A percentile compares a stretch with the other conserved stretches of the same genome.
Conservation (phyloP, 345 rosid species). For the Psidium guajava region DNA sequence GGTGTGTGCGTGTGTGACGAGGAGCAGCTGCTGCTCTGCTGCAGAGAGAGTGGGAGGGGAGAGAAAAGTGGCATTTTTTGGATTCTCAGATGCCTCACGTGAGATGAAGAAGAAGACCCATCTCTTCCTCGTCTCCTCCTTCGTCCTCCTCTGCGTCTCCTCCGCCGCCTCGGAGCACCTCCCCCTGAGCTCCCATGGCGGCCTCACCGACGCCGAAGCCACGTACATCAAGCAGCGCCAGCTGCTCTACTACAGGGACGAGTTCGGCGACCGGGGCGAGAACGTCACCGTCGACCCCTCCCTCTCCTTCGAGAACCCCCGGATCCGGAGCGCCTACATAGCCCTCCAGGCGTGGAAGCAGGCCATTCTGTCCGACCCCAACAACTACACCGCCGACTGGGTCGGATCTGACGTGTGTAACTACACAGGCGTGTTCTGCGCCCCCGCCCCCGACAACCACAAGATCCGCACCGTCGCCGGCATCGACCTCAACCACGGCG, state of each 20-base stretch:
- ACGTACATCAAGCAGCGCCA: conserved; percentile 62
- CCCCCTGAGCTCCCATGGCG: conserved; percentile 29
- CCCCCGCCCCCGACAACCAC: conserved; percentile 44
- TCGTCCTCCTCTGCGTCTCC: conserved; percentile 8
- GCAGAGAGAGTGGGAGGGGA: not conserved
- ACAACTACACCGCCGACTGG: conserved; percentile 53
- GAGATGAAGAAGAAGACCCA: conserved; percentile 65
- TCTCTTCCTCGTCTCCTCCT: not conserved
- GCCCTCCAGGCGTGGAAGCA: conserved; percentile 87
- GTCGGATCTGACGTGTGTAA: conserved; percentile 54
- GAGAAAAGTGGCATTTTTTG: conserved; percentile 10
- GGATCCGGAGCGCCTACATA: conserved; percentile 55
- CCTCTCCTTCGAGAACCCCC: conserved; percentile 45
- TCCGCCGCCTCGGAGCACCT: conserved; percentile 4
- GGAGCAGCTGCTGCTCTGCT: not conserved
- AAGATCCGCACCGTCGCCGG: conserved; percentile 66
- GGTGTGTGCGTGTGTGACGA: not conserved
- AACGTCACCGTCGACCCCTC: conserved; percentile 59
- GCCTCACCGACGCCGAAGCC: conserved; percentile 50
- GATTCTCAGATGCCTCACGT: conserved; percentile 48
- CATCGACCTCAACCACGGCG: conserved; percentile 80
- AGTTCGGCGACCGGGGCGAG: conserved; percentile 85
- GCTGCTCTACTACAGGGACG: conserved; percentile 85
- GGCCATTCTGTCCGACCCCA: conserved; percentile 77
- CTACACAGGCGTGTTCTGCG: conserved; percentile 56